phyloP scores from a whole-genome alignment of 2,329 filamentous ascomycete species.

The Epichloe elymi region DNA sequence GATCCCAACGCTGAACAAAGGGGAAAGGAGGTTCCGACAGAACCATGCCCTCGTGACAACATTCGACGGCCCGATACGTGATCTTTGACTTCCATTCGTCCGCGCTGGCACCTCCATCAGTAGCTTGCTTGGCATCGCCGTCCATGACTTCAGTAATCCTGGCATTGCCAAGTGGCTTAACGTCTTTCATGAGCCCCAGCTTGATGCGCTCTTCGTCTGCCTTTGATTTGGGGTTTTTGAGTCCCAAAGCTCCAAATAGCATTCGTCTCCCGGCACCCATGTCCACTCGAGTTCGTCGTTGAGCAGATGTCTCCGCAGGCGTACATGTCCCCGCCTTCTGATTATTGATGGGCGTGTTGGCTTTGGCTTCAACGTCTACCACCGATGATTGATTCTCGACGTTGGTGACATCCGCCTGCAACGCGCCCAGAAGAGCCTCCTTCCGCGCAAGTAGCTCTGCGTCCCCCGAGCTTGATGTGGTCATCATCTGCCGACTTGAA shows the following conservation, averaged over 20 bases:
- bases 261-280: conserved; percentile 52
- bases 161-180: conserved; percentile 26
- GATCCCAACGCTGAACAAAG: conserved; percentile 81
- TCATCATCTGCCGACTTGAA: not conserved
- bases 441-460: conserved; percentile 26
- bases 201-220: conserved; percentile 53
- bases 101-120: conserved; percentile 26
- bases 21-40: conserved; percentile 75
- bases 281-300: conserved; percentile 17
- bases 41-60: conserved; percentile 53
- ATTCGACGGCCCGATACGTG: conserved; percentile 69
- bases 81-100: conserved; percentile 66
- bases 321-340: not conserved
- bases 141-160: conserved; percentile 15
- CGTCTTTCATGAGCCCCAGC: conserved; percentile 43
- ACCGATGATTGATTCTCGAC: not conserved
- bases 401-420: not conserved
- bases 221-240: conserved; percentile 54
- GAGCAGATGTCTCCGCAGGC: not conserved
- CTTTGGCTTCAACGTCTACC: not conserved
- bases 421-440: conserved; percentile 21
- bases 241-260: conserved; percentile 58
- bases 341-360: not conserved
- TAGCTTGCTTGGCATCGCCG: conserved; percentile 6
- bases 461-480: conserved; percentile 4